Base-by-base conservation (phyloP, 2,329 filamentous ascomycete genomes). In the Septoria linicola region DNA sequence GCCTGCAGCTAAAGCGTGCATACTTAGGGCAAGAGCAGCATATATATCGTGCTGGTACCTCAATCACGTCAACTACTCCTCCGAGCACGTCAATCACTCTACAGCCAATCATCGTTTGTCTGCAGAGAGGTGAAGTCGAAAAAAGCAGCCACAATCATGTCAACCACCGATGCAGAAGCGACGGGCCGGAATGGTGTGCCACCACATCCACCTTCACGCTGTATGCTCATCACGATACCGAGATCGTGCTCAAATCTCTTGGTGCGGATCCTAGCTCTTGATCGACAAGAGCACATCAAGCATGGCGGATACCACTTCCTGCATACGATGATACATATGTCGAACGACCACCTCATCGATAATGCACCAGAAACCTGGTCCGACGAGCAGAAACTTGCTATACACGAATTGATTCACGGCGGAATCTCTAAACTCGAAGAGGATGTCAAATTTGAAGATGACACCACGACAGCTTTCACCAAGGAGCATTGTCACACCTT, bases 151-250 rank as follows among this genome's bases (percentile, higher is more conserved):
- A 23, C 19, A 32, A 50, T 21, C 19, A 50, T 50, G 47, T 34
- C 47, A 23, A 27, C 23, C 21, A 32, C 36, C 31, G 39, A 36
- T 43, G 30, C 23, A 27, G 23, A 50, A 41, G 41, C 41, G 41
- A 44, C 41, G 13, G 41, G 27, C 31, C 40, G 40, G n/a, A 42
- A 42, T 13, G 25, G 40, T 30, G 14, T 23, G 30, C 40, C 27
- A 30, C 21, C 27, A 6, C 40, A 30, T 32, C 36, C 30, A 6
- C 47, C 39, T n/a, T 31, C 23, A 27, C 39, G 47, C 13, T 50
- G 32, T 23, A 50, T 50, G 47, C 47, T 50, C 23, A 41, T 50
- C 23, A 50, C 47, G 3, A 50, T 42, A 19, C 47, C 47, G 7
- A 32, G 47, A 10, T 36, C 47, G 13, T 50, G 47, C 21, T 50